These are phyloP conservation scores for Talaromyces sp. DNA, from an alignment of 2,329 filamentous ascomycete genomes.

Conservation along the genomic window DNA sequence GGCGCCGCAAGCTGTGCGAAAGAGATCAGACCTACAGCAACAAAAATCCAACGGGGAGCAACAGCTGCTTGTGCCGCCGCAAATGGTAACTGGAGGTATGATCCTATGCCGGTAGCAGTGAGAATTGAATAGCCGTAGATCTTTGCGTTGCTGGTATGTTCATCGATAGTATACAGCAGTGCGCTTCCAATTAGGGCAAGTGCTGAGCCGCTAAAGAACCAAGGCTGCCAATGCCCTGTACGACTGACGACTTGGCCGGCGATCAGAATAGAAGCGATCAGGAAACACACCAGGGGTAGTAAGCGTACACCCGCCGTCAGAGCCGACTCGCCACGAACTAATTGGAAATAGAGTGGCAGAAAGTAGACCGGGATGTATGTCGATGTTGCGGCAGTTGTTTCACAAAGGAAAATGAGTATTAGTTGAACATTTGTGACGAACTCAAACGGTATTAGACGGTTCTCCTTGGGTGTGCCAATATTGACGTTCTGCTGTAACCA, in stretches of 20 bases:
- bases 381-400: conserved; percentile 29
- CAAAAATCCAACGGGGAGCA: not conserved
- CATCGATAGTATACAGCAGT: conserved; percentile 23
- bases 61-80: conserved; percentile 21
- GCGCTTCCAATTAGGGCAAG: conserved; percentile 27
- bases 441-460: conserved; percentile 28
- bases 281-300: conserved; percentile 27
- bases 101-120: conserved; percentile 25
- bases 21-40: not conserved
- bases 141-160: conserved; percentile 22
- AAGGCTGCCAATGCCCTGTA: conserved; percentile 26
- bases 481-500: not conserved
- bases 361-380: conserved; percentile 48
- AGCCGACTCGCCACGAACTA: conserved; percentile 44
- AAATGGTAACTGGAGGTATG: conserved; percentile 24
- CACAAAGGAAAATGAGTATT: conserved; percentile 20
- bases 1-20: not conserved
- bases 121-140: conserved; percentile 31
- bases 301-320: conserved; percentile 30
- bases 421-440: conserved; percentile 14
- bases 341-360: conserved; percentile 56
- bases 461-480: not conserved
- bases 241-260: conserved; percentile 25
- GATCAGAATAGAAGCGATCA: conserved; percentile 23
- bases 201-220: conserved; percentile 27